Evolutionary conservation across 2,329 filamentous ascomycete genomes (phyloP).

Genomic region (Penicillium glabrum): DNA sequence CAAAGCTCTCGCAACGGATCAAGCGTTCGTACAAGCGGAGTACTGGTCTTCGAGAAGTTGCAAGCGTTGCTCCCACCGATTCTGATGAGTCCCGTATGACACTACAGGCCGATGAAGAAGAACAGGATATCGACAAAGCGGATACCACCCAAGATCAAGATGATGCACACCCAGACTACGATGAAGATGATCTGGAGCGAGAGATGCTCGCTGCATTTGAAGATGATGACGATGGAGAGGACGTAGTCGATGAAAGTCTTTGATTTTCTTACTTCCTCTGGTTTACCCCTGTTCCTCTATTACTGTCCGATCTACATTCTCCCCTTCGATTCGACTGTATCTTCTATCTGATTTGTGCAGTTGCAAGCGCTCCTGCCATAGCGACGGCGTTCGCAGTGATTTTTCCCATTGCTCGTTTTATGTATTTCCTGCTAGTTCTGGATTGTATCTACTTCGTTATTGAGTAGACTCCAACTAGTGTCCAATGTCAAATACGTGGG

Average conservation of each 20-base stretch:
- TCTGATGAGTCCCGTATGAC: neutral
- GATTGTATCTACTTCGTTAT: neutral
- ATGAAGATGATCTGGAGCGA: slow-evolving; percentile 49
- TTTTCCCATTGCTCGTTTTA: neutral
- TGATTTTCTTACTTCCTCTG: slow-evolving; percentile 16
- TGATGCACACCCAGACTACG: slow-evolving; percentile 38
- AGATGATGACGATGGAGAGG: slow-evolving; percentile 37
- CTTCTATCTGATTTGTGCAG: slow-evolving; percentile 12
- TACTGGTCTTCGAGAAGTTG: slow-evolving; percentile 39
- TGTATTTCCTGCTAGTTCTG: neutral
- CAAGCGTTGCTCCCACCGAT: slow-evolving; percentile 26
- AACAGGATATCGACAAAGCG: slow-evolving; percentile 26
- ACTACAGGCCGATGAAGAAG: slow-evolving; percentile 9
- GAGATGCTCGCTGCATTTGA: slow-evolving; percentile 64
- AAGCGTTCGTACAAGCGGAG: slow-evolving; percentile 43
- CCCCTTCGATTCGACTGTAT: neutral
- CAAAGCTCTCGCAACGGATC: slow-evolving; percentile 40
- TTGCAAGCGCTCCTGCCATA: slow-evolving; percentile 32
- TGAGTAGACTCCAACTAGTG: neutral
- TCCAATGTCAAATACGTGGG: slow-evolving; percentile 1
- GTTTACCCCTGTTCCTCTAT: neutral
- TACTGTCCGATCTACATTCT: neutral
- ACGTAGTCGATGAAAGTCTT: slow-evolving; percentile 33
- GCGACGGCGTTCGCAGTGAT: slow-evolving; percentile 26
- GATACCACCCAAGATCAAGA: slow-evolving; percentile 29